Evolutionary conservation across 169 alveolate species (phyloP).

Genomic region (Babesia caballi): DNA sequence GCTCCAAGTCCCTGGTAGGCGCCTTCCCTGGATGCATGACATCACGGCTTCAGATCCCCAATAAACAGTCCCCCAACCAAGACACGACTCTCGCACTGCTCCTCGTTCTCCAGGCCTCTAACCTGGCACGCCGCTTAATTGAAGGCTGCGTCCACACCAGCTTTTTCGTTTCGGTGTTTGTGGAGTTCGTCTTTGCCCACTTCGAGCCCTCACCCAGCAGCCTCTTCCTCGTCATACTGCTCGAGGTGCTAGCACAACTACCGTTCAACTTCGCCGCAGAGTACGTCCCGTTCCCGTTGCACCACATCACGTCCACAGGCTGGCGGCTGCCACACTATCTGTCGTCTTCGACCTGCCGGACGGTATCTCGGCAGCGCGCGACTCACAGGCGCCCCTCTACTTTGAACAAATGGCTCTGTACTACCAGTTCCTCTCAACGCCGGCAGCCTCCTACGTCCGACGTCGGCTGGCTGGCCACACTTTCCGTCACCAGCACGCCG

Average conservation of each 20-base stretch:
- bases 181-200: constrained; percentile 48
- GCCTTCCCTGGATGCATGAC: not conserved
- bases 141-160: constrained; percentile 37
- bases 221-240: constrained; percentile 18
- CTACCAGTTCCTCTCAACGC: not conserved
- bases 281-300: not conserved
- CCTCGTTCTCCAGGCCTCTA: not conserved
- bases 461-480: not conserved
- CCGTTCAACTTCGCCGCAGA: constrained; percentile 44
- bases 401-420: not conserved
- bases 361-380: not conserved
- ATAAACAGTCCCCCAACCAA: not conserved
- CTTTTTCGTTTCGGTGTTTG: constrained; percentile 49
- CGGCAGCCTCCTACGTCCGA: not conserved
- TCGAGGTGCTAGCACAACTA: constrained; percentile 12
- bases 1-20: not conserved
- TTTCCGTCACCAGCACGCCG: not conserved
- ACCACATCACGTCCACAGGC: not conserved
- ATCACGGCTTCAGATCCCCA: not conserved
- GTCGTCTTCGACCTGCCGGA: constrained; percentile 14
- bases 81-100: not conserved
- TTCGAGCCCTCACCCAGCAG: constrained; percentile 21
- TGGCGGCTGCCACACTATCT: constrained; percentile 3
- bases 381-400: not conserved
- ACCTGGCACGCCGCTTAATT: not conserved